Evolutionary conservation across 768 basidiomycete species (phyloP), one percentile per base, ranked within the genome.

Genomic region (Tylopilus felleus): DNA sequence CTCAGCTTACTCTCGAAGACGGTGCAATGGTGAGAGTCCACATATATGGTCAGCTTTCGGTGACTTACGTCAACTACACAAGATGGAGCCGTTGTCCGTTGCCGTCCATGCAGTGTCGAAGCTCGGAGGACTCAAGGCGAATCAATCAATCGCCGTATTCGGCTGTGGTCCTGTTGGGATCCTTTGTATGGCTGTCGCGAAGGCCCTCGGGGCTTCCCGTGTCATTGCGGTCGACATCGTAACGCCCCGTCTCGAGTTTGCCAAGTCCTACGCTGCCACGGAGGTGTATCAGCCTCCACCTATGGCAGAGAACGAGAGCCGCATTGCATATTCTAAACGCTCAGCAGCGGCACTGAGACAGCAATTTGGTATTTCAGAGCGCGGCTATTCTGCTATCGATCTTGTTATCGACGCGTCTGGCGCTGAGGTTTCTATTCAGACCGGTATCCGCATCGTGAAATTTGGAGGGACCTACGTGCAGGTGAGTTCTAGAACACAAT

Each of bases 81-180:
- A 93, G 91, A 93, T 97, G 76, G 96, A 98, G 70, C 96, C 96
- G 5, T 81, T 98, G 38, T 85, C 95, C 22, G 96, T 98, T 23
- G 96, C 84, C 4, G 81, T 97, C 13, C 95, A 98, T 70, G 87
- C 93, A 0, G 87, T 97, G 28, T 78, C 83, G 49, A 90, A 80
- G 59, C 76, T 94, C 28, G 94, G 86, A 19, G 74, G 77, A 25
- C 75, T 97, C 68, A 80, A 80, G 45, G 77, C 88, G 35, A 84
- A 83, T 62, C 84, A 93, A 66, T 84, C 83, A 35, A 84, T 96
- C 57, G 83, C 81, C 16, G 77, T 98, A 50, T 94, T 94, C 63
- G 95, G 95, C 28, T 94, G 86, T 57, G 92, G 94, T 2, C 95
- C 94, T 2, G 84, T 88, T 51, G 87, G 88, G n/a, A 74, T 96